Conservation (phyloP, 345 rosid genomes). For the Dipteronia sinensis region DNA sequence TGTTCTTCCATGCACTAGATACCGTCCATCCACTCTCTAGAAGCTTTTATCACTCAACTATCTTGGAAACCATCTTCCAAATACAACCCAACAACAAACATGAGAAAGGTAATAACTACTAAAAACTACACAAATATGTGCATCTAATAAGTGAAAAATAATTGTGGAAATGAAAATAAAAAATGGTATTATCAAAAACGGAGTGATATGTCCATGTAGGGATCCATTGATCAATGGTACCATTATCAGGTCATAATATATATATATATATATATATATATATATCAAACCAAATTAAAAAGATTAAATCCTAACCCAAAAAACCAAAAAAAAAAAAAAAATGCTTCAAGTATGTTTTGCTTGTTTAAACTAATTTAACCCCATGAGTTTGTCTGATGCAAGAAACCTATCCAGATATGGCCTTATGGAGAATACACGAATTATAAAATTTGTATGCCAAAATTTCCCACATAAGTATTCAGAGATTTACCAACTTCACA, state of each 20-base stretch:
- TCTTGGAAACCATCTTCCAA: neutral
- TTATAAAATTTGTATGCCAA: neutral
- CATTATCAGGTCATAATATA: too few species aligned
- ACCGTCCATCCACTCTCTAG: neutral
- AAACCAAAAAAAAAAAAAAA: neutral
- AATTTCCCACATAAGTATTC: neutral
- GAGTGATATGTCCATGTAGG: neutral
- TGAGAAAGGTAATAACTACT: neutral
- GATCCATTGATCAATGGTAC: neutral
- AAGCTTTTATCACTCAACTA: neutral
- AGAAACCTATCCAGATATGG: neutral
- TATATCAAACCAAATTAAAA: neutral
- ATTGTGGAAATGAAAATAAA: neutral
- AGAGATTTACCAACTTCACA: neutral
- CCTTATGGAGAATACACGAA: neutral
- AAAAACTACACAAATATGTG: neutral
- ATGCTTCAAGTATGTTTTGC: neutral
- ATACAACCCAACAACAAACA: slow-evolving; percentile 1
- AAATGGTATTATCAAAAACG: neutral
- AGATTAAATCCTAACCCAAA: slow-evolving; percentile 37
- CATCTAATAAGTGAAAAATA: neutral
- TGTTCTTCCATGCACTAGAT: neutral
- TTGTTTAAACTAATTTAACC: neutral
- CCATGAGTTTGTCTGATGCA: neutral
- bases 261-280: neutral